These are phyloP conservation scores for Wickerhamia fluorescens DNA, from an alignment of 805 yeast genomes.

Conservation along the genomic window DNA sequence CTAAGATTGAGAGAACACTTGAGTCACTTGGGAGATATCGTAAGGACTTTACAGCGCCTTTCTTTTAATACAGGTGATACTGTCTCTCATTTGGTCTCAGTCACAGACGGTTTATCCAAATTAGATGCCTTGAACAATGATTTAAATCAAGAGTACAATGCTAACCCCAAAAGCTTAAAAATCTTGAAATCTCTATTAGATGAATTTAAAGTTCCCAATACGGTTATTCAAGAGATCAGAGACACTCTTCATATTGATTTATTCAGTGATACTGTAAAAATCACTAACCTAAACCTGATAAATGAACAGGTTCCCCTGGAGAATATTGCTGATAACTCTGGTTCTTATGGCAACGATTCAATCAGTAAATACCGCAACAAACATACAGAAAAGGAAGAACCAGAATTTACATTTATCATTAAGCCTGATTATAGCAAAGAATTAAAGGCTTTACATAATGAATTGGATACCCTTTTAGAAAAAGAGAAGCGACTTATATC, in stretches of 20 bases:
- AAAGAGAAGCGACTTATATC: constrained; percentile 20
- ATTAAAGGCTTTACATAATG: constrained; percentile 27
- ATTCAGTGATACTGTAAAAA: constrained; percentile 4
- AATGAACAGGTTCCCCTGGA: constrained; percentile 1
- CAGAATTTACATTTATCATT: constrained; percentile 20
- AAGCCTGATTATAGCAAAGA: constrained; percentile 25
- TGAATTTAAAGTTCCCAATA: constrained; percentile 31
- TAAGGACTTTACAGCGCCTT: constrained; percentile 50
- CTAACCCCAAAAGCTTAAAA: constrained; percentile 16
- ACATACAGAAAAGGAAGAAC: constrained; percentile 1
- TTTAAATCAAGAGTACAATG: constrained; percentile 13
- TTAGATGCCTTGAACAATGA: constrained; percentile 11
- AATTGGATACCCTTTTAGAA: constrained; percentile 16
- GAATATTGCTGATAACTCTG: constrained; percentile 5
- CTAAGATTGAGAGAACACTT: constrained; percentile 26
- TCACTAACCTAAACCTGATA: constrained; percentile 2
- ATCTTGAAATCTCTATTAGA: constrained; percentile 14
- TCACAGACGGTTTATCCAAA: constrained; percentile 25
- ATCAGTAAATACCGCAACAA: constrained; percentile 17
- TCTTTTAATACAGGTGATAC: constrained; percentile 29
- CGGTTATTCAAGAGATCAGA: constrained; percentile 37
- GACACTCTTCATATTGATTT: constrained; percentile 19
- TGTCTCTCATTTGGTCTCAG: constrained; percentile 21
- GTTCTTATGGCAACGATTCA: constrained; percentile 13
- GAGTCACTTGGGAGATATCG: constrained; percentile 47